Evolutionary conservation across 2,329 filamentous ascomycete species (phyloP), one percentile per base, ranked within the genome.

Genomic region (Trichoderma sp.): DNA sequence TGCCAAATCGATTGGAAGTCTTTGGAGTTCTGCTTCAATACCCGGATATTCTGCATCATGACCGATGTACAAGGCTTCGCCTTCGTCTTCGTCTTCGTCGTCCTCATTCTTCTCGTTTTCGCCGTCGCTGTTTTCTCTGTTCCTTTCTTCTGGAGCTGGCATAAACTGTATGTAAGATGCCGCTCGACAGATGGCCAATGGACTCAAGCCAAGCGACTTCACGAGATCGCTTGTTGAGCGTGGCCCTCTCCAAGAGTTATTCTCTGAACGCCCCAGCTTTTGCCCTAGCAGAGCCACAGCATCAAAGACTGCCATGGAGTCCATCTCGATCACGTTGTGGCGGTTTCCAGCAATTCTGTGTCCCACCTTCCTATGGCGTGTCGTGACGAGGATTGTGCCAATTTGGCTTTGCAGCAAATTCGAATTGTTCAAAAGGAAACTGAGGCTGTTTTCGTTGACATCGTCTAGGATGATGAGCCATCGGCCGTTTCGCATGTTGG

Each of bases 401-500:
- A 51, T 51, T 24, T 3, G 45, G 0, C 34, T 61, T 17, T 21
- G 26, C 5, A 39, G 19, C 3, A 28, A 5, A 19, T 14, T 39
- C 1, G 12, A 24, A 28, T 9, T 7, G 14, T 39, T n/a, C 12
- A 26, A 3, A 1, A 47, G 7, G 7, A 44, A 24, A 7, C 75
- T 66, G 34, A 39, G 12, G 7, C 71, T 58, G 39, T 54, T 14
- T 68, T 78, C 70, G 66, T 79, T 76, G 47, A 74, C 76, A 65
- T 74, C 78, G 47, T 80, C 76, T 21, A 80, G 70, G 52, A 79
- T 67, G 34, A 79, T 68, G 15, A 74, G 17, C 78, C 77, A 80
- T 51, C 47, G 66, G 19, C 71, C 71, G 45, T 74, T 71, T 39
- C 50, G 57, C 52, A 72, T 67, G 28, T 73, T 59, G 4, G 61